Evolutionary conservation across 306 rosid genomes (phyloP).

Genomic region (Corylus americana): DNA sequence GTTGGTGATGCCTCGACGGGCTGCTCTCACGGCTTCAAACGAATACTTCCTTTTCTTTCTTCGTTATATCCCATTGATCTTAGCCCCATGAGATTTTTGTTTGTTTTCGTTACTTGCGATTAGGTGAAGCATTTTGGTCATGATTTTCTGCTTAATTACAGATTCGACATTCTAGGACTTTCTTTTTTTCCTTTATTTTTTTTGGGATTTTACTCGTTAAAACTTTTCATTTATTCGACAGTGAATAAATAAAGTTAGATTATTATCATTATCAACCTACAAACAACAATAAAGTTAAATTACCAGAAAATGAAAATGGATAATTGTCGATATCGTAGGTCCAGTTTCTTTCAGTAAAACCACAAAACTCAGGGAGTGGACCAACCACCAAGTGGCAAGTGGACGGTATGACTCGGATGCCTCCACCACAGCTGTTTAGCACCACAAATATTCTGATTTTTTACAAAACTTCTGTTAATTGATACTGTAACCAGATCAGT

Average conservation of each 20-base stretch:
- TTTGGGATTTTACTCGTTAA: too few relatives aligned
- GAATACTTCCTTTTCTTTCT: slow-evolving; percentile 19
- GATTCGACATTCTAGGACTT: slow-evolving; percentile 10
- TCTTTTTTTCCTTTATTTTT: not conserved
- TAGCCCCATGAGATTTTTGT: slow-evolving; percentile 1
- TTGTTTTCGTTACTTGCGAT: not conserved
- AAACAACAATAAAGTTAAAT: too few relatives aligned
- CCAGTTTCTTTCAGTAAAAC: not conserved
- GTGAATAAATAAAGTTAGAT: too few relatives aligned
- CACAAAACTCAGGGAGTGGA: not conserved
- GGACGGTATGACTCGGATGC: not conserved
- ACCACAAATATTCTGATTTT: not conserved
- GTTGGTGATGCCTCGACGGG: slow-evolving; percentile 5
- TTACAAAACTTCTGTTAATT: not conserved
- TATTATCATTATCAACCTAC: too few relatives aligned
- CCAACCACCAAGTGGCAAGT: not conserved
- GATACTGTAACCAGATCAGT: not conserved
- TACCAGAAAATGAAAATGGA: not conserved
- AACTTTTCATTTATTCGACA: too few relatives aligned
- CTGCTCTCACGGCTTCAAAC: not conserved
- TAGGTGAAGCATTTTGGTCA: slow-evolving; percentile 5
- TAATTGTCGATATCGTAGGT: not conserved
- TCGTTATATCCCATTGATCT: not conserved
- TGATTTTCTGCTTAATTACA: slow-evolving; percentile 12
- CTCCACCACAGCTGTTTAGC: not conserved